phyloP scores from a whole-genome alignment of 2,329 filamentous ascomycete species.

The Nigrospora osmanthi region DNA sequence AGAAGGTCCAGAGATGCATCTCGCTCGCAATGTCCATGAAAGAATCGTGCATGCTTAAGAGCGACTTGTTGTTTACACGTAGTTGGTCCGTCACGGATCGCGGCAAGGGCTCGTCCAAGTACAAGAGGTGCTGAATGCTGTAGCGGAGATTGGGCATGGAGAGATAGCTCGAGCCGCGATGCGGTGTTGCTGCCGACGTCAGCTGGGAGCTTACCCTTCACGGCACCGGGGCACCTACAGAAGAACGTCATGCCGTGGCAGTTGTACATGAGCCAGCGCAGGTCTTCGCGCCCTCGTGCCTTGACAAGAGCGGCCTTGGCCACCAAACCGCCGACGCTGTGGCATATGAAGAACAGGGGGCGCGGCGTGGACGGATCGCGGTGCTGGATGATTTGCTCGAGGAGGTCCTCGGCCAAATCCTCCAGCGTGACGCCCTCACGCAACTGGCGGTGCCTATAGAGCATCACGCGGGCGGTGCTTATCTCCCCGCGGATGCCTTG shows the following conservation, averaged over 20 bases:
- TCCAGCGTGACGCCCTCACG: conserved; percentile 33
- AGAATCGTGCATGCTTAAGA: conserved; percentile 43
- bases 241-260: conserved; percentile 56
- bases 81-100: conserved; percentile 41
- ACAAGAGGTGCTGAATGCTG: conserved; percentile 45
- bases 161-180: conserved; percentile 56
- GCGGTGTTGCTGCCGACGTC: conserved; percentile 40
- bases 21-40: conserved; percentile 51
- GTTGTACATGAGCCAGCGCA: conserved; percentile 39
- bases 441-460: conserved; percentile 41
- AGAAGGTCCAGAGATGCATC: conserved; percentile 53
- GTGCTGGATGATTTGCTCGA: conserved; percentile 31
- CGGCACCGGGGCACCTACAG: conserved; percentile 27
- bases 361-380: conserved; percentile 26
- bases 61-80: conserved; percentile 37
- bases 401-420: conserved; percentile 35
- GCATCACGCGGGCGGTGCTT: conserved; percentile 38
- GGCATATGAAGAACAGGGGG: conserved; percentile 52
- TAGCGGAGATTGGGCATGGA: conserved; percentile 47
- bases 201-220: background rate
- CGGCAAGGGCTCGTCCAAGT: conserved; percentile 42
- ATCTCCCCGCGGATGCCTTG: conserved; percentile 42
- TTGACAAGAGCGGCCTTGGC: conserved; percentile 48
- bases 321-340: conserved; percentile 54
- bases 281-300: conserved; percentile 28